These are phyloP conservation scores for Didymella arachidicola DNA, from an alignment of 2,329 filamentous ascomycete genomes.

Conservation along the genomic window DNA sequence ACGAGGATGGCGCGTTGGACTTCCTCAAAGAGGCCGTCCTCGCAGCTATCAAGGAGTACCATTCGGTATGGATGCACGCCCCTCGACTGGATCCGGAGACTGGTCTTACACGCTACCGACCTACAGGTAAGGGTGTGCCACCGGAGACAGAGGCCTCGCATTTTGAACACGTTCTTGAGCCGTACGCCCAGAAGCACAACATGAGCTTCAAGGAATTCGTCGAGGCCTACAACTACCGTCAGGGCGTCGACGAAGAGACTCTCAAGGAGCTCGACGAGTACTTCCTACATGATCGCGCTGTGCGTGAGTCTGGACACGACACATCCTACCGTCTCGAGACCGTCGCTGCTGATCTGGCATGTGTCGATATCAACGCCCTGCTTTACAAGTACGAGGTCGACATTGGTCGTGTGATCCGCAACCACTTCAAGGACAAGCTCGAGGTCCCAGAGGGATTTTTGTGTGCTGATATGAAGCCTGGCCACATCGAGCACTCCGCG, in stretches of 20 bases:
- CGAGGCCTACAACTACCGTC: constrained; percentile 80
- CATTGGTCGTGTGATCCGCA: constrained; percentile 85
- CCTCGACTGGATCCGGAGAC: constrained; percentile 80
- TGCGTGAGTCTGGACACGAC: constrained; percentile 95
- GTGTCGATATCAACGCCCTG: constrained; percentile 91
- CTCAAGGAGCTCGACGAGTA: constrained; percentile 81
- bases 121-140: constrained; percentile 83
- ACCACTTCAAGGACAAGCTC: constrained; percentile 82
- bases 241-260: constrained; percentile 72
- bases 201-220: constrained; percentile 88
- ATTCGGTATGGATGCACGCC: constrained; percentile 78
- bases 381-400: constrained; percentile 98
- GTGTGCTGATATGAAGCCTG: constrained; percentile 67
- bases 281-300: constrained; percentile 93
- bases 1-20: constrained; percentile 78
- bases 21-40: constrained; percentile 82
- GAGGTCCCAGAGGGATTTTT: constrained; percentile 85
- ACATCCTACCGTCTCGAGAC: constrained; percentile 93
- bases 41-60: constrained; percentile 96
- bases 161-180: constrained; percentile 81
- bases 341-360: constrained; percentile 81
- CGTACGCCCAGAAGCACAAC: constrained; percentile 82
- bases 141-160: constrained; percentile 90
- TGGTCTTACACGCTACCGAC: constrained; percentile 84
- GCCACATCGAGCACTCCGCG: constrained; percentile 80